These are phyloP conservation scores for Aspergillus aculeatus DNA, from an alignment of 2,329 filamentous ascomycete species.

Conservation along the genomic window DNA sequence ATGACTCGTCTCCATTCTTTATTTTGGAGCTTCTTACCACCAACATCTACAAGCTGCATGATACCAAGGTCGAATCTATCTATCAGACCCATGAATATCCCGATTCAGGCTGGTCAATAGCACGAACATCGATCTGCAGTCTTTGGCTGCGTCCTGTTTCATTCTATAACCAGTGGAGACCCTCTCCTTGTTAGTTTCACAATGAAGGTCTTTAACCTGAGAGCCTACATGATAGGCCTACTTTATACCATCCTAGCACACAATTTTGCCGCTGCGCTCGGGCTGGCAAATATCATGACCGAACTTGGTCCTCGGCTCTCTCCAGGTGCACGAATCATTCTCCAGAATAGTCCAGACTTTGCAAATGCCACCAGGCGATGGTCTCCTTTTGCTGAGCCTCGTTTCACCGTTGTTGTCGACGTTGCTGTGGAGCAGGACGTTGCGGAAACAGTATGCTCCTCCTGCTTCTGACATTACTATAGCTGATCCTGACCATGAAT, in stretches of 20 bases:
- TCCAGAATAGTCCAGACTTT: conserved; percentile 5
- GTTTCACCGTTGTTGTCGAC: conserved; percentile 15
- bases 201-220: not conserved
- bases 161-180: accelerated
- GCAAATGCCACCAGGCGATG: conserved; percentile 11
- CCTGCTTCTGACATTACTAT: not conserved
- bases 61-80: not conserved
- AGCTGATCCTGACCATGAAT: not conserved
- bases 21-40: not conserved
- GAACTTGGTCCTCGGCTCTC: conserved; percentile 8
- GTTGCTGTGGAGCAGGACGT: conserved; percentile 12
- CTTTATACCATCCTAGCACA: not conserved
- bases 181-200: not conserved
- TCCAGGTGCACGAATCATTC: conserved; percentile 7
- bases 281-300: not conserved
- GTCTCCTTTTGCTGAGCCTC: conserved; percentile 11
- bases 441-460: conserved; percentile 11
- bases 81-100: not conserved
- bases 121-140: not conserved
- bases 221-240: not conserved
- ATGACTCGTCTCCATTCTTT: not conserved
- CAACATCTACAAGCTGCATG: not conserved
- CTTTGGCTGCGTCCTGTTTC: not conserved
- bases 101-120: not conserved
- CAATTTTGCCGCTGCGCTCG: not conserved